These are phyloP conservation scores for Xylaria venustula DNA, from an alignment of 495 filamentous ascomycete species.

Conservation along the genomic window DNA sequence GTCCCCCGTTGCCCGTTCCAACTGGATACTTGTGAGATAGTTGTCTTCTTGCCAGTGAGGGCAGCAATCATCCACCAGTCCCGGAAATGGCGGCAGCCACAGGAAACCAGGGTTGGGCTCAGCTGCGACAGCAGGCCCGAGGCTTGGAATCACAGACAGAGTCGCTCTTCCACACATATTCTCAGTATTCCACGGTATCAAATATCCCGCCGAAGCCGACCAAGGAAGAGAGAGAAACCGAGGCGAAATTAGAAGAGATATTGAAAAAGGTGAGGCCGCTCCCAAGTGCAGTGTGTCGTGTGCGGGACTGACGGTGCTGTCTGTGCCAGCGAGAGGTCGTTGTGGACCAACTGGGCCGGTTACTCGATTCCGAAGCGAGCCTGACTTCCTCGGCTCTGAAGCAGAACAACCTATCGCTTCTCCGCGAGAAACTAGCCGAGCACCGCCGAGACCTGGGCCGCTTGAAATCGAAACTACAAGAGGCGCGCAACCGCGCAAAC, in stretches of 20 bases:
- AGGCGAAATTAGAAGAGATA: constrained; percentile 80
- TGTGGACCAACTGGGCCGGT: constrained; percentile 77
- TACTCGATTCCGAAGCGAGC: constrained; percentile 91
- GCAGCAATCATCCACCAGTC: no score
- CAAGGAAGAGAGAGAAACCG: constrained; percentile 77
- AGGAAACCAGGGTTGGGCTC: constrained; percentile 81
- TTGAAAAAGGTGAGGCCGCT: constrained; percentile 72
- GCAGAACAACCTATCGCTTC: constrained; percentile 88
- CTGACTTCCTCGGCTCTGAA: constrained; percentile 87
- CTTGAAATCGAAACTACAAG: constrained; percentile 63
- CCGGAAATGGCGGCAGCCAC: constrained; percentile 69
- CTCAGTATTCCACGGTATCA: constrained; percentile 82
- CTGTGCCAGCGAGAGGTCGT: constrained; percentile 71
- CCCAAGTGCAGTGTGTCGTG: no score
- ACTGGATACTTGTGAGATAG: no score
- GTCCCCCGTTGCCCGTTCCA: no score
- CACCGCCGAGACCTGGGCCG: constrained; percentile 81
- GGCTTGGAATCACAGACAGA: constrained; percentile 92
- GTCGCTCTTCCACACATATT: constrained; percentile 89
- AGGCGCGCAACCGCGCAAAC: constrained; percentile 81
- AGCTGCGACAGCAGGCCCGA: constrained; percentile 90
- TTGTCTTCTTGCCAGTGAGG: no score
- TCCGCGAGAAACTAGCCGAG: constrained; percentile 84
- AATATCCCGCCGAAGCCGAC: constrained; percentile 79
- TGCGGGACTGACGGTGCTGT: constrained; percentile 4